These are phyloP conservation scores for Didymella lethalis DNA, from an alignment of 2,329 filamentous ascomycete species.

Conservation along the genomic window DNA sequence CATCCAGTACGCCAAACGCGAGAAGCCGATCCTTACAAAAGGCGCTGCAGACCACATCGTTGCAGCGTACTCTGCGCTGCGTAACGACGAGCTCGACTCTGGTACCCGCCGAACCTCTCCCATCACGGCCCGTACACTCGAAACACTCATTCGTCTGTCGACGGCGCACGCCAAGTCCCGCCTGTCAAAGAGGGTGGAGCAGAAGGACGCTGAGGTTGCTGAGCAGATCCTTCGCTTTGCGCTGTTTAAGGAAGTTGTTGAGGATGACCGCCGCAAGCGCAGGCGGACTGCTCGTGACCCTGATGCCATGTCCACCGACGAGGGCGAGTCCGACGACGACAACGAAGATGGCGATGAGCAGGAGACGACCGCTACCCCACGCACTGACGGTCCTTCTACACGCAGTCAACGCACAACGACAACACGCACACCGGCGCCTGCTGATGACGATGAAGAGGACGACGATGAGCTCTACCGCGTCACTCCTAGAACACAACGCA, in stretches of 20 bases:
- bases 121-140: slow-evolving; percentile 94
- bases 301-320: slow-evolving; percentile 63
- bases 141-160: slow-evolving; percentile 96
- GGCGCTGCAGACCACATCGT: slow-evolving; percentile 92
- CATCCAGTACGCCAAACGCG: slow-evolving; percentile 94
- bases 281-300: slow-evolving; percentile 73
- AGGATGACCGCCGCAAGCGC: slow-evolving; percentile 80
- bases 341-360: slow-evolving; percentile 65
- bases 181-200: slow-evolving; percentile 85
- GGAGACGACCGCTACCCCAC: slow-evolving; percentile 37
- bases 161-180: slow-evolving; percentile 95
- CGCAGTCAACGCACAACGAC: slow-evolving; percentile 39
- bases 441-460: slow-evolving; percentile 56
- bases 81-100: slow-evolving; percentile 94
- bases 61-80: slow-evolving; percentile 86
- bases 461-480: slow-evolving; percentile 63
- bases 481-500: slow-evolving; percentile 59
- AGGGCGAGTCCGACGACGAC: slow-evolving; percentile 66
- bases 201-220: slow-evolving; percentile 85
- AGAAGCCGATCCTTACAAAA: slow-evolving; percentile 89
- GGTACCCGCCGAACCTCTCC: slow-evolving; percentile 94
- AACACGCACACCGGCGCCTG: slow-evolving; percentile 47
- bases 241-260: slow-evolving; percentile 93
- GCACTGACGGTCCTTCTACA: slow-evolving; percentile 52
- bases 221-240: slow-evolving; percentile 93